Conservation (phyloP, 352 stramenopile genomes). For the Globisporangium carolinianum region DNA sequence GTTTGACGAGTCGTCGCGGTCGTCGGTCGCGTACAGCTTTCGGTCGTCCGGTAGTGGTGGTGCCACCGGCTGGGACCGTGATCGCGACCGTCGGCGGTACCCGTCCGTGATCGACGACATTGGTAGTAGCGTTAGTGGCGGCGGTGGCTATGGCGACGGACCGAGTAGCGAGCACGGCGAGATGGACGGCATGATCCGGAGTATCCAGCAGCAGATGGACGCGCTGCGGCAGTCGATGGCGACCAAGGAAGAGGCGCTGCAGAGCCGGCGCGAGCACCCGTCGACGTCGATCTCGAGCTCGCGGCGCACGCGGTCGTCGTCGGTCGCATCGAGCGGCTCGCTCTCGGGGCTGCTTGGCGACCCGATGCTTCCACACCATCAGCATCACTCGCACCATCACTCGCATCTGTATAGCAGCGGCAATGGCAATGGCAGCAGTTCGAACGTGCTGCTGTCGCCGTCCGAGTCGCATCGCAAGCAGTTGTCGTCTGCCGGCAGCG, state of each 20-base stretch:
- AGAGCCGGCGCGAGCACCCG: slow-evolving; percentile 41
- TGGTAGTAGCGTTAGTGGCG: not conserved
- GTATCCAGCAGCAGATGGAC: slow-evolving; percentile 80
- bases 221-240: slow-evolving; percentile 67
- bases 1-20: slow-evolving; percentile 25
- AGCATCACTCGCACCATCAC: not conserved
- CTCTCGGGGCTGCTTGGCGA: slow-evolving; percentile 25
- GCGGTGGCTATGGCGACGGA: slow-evolving; percentile 2
- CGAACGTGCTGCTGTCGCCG: slow-evolving; percentile 21
- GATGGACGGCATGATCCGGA: slow-evolving; percentile 72
- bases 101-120: slow-evolving; percentile 12
- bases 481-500: slow-evolving; percentile 28
- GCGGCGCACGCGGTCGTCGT: slow-evolving; percentile 58
- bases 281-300: slow-evolving; percentile 61
- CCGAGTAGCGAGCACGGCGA: slow-evolving; percentile 18
- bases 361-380: slow-evolving; percentile 6
- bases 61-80: slow-evolving; percentile 7
- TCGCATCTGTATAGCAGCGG: slow-evolving; percentile 17
- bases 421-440: not conserved
- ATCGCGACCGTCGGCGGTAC: slow-evolving; percentile 10
- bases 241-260: slow-evolving; percentile 47
- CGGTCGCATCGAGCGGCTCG: slow-evolving; percentile 48
- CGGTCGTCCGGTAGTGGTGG: slow-evolving; percentile 6
- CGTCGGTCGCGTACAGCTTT: slow-evolving; percentile 8
- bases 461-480: slow-evolving; percentile 38